Conservation (phyloP, 176 grass and related monocot species). For the Leersia perrieri region DNA sequence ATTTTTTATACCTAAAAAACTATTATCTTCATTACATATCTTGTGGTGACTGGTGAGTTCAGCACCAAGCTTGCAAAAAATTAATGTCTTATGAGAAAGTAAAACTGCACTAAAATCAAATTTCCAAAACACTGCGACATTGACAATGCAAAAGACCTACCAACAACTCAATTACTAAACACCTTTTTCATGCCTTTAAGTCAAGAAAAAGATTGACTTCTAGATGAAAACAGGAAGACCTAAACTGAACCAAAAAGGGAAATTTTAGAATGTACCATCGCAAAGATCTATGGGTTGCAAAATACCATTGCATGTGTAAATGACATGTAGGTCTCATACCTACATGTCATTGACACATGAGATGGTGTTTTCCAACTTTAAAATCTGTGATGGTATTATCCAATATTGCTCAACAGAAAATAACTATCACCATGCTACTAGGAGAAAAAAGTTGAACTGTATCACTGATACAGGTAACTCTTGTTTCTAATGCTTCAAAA, state of each 20-base stretch:
- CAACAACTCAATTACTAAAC: background rate
- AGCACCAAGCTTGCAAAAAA: background rate
- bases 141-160: background rate
- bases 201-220: conserved; percentile 8
- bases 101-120: background rate
- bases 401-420: too few species aligned
- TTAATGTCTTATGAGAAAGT: background rate
- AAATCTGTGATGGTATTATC: too few species aligned
- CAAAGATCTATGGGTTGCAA: too few species aligned
- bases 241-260: too few species aligned
- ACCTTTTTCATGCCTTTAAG: background rate
- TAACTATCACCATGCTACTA: too few species aligned
- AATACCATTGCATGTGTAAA: too few species aligned
- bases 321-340: too few species aligned
- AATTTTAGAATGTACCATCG: too few species aligned
- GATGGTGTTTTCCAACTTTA: too few species aligned
- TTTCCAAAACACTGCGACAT: background rate
- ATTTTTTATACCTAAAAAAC: conserved; percentile 16
- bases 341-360: too few species aligned
- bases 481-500: background rate
- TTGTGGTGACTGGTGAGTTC: background rate
- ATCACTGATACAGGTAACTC: background rate
- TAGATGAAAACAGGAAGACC: background rate
- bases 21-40: conserved; percentile 1
- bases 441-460: background rate